These are phyloP conservation scores for Lachnellula arida DNA, from an alignment of 2,329 filamentous ascomycete species.

Conservation along the genomic window DNA sequence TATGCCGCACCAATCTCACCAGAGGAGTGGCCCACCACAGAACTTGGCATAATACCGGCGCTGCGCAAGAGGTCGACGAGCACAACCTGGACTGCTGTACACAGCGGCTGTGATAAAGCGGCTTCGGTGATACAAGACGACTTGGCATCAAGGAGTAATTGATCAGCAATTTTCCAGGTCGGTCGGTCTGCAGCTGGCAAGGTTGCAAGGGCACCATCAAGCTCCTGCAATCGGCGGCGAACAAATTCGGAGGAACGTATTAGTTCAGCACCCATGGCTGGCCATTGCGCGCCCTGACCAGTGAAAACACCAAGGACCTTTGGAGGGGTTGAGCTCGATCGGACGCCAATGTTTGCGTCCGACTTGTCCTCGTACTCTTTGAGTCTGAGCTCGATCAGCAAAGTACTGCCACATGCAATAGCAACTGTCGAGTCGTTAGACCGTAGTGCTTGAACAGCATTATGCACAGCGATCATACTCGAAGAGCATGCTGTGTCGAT, in stretches of 20 bases:
- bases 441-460: constrained; percentile 13
- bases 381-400: constrained; percentile 2
- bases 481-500: constrained; percentile 37
- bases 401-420: constrained; percentile 12
- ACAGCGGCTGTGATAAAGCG: constrained; percentile 34
- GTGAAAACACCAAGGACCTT: constrained; percentile 7
- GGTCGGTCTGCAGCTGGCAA: constrained; percentile 11
- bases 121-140: constrained; percentile 34
- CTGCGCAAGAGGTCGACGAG: constrained; percentile 39
- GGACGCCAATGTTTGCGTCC: not conserved
- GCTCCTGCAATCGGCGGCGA: not conserved
- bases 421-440: not conserved
- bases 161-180: constrained; percentile 26
- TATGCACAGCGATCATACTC: constrained; percentile 32
- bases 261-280: constrained; percentile 4
- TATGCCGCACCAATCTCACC: constrained; percentile 31
- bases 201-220: not conserved
- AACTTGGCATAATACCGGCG: constrained; percentile 35
- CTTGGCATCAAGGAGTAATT: constrained; percentile 26
- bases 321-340: not conserved
- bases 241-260: constrained; percentile 6
- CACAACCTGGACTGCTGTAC: constrained; percentile 42
- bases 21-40: constrained; percentile 39
- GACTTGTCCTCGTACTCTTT: not conserved
- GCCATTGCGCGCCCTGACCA: constrained; percentile 13